Percentiles rank a stretch among this genome's conserved stretches.
These are phyloP conservation scores for Protomyces lactucae-debilis DNA, from an alignment of 1,139 yeast species.

Conservation along the genomic window DNA sequence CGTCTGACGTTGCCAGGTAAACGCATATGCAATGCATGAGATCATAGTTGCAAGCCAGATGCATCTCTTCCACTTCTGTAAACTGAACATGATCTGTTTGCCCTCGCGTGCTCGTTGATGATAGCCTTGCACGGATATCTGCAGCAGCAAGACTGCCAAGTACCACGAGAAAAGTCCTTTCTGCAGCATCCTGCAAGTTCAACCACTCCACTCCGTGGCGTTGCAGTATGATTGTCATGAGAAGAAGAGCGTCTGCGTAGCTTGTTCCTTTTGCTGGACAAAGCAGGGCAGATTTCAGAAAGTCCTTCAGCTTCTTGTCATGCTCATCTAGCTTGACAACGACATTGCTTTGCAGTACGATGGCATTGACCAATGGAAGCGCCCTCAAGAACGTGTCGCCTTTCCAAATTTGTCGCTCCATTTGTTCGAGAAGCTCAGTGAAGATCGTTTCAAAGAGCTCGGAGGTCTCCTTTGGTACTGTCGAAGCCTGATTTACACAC, in stretches of 20 bases:
- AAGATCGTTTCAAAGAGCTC: not conserved
- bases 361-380: not conserved
- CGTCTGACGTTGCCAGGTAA: not conserved
- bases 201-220: not conserved
- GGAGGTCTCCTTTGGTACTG: not conserved
- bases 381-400: not conserved
- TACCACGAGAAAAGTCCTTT: not conserved
- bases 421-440: not conserved
- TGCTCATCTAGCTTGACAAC: not conserved
- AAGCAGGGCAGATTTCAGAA: not conserved
- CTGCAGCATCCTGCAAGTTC: not conserved
- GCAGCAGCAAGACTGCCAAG: constrained; percentile 1
- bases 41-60: constrained; percentile 3
- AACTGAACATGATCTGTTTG: not conserved
- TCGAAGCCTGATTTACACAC: not conserved
- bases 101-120: not conserved
- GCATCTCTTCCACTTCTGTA: not conserved
- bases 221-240: constrained; percentile 1
- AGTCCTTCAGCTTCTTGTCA: not conserved
- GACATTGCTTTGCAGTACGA: not conserved
- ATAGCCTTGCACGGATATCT: constrained; percentile 1
- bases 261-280: not conserved
- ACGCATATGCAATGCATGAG: constrained; percentile 4
- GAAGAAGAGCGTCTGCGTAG: not conserved
- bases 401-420: not conserved